A percentile compares a stretch with the other conserved stretches of the same genome.
These are phyloP conservation scores for Castanea mollissima DNA, from an alignment of 306 rosid species.

Conservation along the genomic window DNA sequence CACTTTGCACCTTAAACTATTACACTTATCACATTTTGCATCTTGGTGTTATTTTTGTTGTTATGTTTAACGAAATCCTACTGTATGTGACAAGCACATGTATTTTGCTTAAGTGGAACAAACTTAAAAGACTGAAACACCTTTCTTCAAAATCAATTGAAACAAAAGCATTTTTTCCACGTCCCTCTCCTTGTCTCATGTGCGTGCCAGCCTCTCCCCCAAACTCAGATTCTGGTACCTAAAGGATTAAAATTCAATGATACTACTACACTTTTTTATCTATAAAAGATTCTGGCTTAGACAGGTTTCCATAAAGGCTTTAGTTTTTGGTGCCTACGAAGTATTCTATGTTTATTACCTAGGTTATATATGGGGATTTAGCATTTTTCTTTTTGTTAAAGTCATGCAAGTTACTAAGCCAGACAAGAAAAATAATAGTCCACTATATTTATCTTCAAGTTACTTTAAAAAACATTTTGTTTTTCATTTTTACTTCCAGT, in stretches of 20 bases:
- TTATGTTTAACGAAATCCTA: too few relatives aligned
- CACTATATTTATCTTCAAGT: background rate
- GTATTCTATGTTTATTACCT: slow-evolving; percentile 74
- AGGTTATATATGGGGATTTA: slow-evolving; percentile 45
- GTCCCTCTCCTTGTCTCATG: too few relatives aligned
- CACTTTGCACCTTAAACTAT: too few relatives aligned
- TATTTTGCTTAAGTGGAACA: too few relatives aligned
- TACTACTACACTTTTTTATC: slow-evolving; percentile 49
- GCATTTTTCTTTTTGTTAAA: background rate
- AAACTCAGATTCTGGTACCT: slow-evolving; percentile 48
- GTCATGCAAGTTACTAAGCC: background rate
- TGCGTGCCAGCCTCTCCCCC: too few relatives aligned
- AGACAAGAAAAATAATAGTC: background rate
- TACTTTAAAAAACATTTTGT: background rate
- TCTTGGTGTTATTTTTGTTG: too few relatives aligned
- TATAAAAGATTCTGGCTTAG: slow-evolving; percentile 71
- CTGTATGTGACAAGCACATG: too few relatives aligned
- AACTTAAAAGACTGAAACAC: too few relatives aligned
- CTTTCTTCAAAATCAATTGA: too few relatives aligned
- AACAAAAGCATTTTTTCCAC: too few relatives aligned
- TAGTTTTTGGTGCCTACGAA: slow-evolving; percentile 72
- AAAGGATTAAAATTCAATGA: slow-evolving; percentile 60
- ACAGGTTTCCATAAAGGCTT: slow-evolving; percentile 55
- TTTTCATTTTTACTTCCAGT: background rate
- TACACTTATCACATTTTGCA: too few relatives aligned